Evolutionary conservation across 176 grass and related monocot genomes (phyloP).

Genomic region (maize (Zea mays)): DNA sequence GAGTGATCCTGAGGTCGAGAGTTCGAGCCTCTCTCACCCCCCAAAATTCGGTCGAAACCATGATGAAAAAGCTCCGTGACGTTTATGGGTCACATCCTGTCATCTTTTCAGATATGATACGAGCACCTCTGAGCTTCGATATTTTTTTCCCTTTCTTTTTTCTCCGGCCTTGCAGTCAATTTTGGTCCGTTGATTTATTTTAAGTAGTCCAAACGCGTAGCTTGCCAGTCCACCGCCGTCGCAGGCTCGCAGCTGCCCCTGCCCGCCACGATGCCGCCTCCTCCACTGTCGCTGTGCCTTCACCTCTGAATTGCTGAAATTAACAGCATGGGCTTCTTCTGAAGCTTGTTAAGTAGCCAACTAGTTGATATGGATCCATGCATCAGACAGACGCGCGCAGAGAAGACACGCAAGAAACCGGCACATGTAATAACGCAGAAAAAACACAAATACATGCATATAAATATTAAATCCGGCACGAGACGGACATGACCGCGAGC

Average conservation of each 20-base stretch:
- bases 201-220: too few species aligned
- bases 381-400: too few species aligned
- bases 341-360: neutral
- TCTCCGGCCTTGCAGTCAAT: too few species aligned
- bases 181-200: too few species aligned
- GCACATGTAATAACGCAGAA: neutral
- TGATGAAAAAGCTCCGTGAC: slow-evolving; percentile 41
- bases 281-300: neutral
- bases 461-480: neutral
- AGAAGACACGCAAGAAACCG: too few species aligned
- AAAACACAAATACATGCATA: neutral
- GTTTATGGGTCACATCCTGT: neutral
- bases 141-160: neutral
- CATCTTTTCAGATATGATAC: neutral
- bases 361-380: neutral
- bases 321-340: slow-evolving; percentile 1
- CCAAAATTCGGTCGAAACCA: neutral
- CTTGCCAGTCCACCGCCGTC: neutral
- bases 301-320: neutral
- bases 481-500: neutral
- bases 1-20: slow-evolving; percentile 81
- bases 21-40: slow-evolving; percentile 84
- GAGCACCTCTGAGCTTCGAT: slow-evolving; percentile 36
- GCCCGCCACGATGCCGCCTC: neutral
- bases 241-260: neutral